phyloP scores from a whole-genome alignment of 768 basidiomycete genomes.

The Tylopilus felleus region DNA sequence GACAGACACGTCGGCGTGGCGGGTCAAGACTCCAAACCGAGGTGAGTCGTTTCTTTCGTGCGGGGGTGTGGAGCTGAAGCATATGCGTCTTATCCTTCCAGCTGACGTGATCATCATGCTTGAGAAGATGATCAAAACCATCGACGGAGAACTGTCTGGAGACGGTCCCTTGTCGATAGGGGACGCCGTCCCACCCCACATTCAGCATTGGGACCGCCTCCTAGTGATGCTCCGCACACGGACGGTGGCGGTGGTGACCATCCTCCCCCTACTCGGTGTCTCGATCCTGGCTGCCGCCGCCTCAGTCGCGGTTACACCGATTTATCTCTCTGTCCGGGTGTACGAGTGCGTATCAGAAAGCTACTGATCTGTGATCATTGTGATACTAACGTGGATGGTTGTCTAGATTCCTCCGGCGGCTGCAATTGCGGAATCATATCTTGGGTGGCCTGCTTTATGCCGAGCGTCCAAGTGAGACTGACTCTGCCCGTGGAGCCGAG shows the following conservation, averaged over 20 bases:
- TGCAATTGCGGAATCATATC: not conserved
- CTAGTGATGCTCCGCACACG: not conserved
- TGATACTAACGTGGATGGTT: not conserved
- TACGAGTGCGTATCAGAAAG: constrained; percentile 7
- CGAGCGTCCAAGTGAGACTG: not conserved
- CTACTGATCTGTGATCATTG: no score
- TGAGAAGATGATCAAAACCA: constrained; percentile 17
- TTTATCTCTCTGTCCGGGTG: constrained; percentile 1
- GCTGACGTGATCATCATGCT: constrained; percentile 15
- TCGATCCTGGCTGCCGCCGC: constrained; percentile 15
- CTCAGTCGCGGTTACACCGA: constrained; percentile 2
- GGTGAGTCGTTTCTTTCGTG: not conserved
- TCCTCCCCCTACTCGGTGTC: constrained; percentile 19
- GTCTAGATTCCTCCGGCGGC: not conserved
- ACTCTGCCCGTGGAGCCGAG: not conserved
- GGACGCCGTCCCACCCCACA: constrained; percentile 14
- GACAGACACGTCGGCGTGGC: constrained; percentile 14
- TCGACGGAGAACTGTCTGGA: constrained; percentile 17
- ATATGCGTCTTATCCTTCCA: not conserved
- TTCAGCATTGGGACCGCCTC: constrained; percentile 16
- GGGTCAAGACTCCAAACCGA: constrained; percentile 17
- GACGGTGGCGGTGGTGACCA: not conserved
- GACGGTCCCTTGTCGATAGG: constrained; percentile 16
- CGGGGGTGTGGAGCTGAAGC: not conserved
- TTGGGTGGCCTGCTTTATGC: not conserved